Conservation (phyloP, 2,329 filamentous ascomycete genomes). For the Pseudocercospora macadamiae region DNA sequence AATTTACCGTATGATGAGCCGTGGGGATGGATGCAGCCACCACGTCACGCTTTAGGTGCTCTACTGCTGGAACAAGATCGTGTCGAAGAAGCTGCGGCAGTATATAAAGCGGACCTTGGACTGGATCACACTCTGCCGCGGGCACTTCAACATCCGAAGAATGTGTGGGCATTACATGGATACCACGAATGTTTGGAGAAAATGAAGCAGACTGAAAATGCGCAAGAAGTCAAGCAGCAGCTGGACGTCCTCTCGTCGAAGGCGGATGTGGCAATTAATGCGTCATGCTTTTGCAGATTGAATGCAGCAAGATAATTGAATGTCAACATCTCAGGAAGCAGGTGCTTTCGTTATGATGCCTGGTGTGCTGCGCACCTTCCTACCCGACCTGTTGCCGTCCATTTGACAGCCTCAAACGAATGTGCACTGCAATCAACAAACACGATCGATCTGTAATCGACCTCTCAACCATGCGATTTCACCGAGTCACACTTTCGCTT, state of each 20-base stretch:
- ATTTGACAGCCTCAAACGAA: no score
- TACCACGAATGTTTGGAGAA: constrained; percentile 72
- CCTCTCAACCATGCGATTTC: not conserved
- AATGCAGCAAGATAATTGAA: not conserved
- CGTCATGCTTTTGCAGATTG: constrained; percentile 60
- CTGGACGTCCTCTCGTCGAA: constrained; percentile 57
- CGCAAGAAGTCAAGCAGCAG: constrained; percentile 52
- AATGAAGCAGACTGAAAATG: constrained; percentile 46
- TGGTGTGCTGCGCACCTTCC: not conserved
- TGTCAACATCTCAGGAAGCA: no score
- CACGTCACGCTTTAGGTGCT: constrained; percentile 69
- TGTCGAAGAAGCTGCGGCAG: constrained; percentile 42
- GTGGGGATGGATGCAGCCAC: constrained; percentile 79
- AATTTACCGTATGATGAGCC: constrained; percentile 70
- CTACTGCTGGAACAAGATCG: constrained; percentile 66
- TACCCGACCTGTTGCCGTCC: no score
- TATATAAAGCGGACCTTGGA: constrained; percentile 46
- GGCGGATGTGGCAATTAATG: constrained; percentile 62
- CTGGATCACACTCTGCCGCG: constrained; percentile 60
- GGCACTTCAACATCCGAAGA: constrained; percentile 68
- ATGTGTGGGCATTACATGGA: constrained; percentile 75
- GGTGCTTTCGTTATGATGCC: not conserved
- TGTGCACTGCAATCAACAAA: no score
- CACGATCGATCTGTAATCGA: not conserved
- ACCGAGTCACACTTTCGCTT: not conserved